Percentiles rank a stretch among this genome's conserved stretches.
phyloP scores from a whole-genome alignment of 73 alveolate species.

The Paramecium biaurelia region DNA sequence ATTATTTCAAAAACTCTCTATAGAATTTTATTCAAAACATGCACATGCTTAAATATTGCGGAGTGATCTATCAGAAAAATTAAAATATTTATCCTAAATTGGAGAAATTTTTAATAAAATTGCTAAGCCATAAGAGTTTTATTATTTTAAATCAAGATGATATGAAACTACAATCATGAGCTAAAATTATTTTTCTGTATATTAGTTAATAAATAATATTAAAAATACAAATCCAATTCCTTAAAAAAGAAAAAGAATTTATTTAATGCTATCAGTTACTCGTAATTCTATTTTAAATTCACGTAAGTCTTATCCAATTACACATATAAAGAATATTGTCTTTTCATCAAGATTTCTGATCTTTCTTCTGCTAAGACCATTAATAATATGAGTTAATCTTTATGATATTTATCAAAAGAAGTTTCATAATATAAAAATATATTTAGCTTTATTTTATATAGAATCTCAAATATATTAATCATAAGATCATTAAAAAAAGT shows the following conservation, averaged over 20 bases:
- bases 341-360: neutral
- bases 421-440: neutral
- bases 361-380: neutral
- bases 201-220: neutral
- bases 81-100: neutral
- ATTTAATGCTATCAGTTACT: neutral
- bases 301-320: neutral
- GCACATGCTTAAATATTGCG: slow-evolving; percentile 4
- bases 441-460: too few species aligned
- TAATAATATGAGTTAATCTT: neutral
- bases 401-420: neutral
- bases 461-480: neutral
- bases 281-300: neutral
- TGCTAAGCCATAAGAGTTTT: slow-evolving; percentile 30
- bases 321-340: neutral
- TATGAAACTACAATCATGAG: neutral
- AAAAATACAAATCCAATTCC: neutral
- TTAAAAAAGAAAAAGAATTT: neutral
- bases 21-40: slow-evolving; percentile 24
- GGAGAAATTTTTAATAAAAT: slow-evolving; percentile 36
- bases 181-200: neutral
- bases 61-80: neutral
- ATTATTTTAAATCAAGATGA: neutral
- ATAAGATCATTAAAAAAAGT: neutral
- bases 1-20: neutral